Conservation (phyloP, 345 rosid genomes). For the Xanthoceras sorbifolium region DNA sequence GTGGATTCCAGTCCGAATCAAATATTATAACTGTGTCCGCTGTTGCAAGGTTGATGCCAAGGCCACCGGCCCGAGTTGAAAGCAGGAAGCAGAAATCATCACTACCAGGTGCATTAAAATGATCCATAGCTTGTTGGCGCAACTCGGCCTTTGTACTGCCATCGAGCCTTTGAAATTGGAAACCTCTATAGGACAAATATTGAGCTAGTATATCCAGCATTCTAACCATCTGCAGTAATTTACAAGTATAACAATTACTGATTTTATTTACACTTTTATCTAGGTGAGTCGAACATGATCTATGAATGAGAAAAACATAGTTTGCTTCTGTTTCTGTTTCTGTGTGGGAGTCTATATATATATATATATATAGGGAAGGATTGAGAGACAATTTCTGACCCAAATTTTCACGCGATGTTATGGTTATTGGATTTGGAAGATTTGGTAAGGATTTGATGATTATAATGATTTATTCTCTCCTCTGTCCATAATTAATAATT, state of each 20-base stretch:
- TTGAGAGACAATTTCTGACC: too few relatives aligned
- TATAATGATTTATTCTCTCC: too few relatives aligned
- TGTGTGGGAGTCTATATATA: too few relatives aligned
- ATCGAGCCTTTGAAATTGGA: slow-evolving; percentile 98
- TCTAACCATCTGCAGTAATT: slow-evolving; percentile 85
- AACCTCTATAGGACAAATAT: slow-evolving; percentile 90
- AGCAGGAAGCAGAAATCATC: slow-evolving; percentile 99
- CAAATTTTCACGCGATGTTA: too few relatives aligned
- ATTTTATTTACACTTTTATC: background rate
- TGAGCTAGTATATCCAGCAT: slow-evolving; percentile 96
- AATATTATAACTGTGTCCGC: slow-evolving; percentile 98
- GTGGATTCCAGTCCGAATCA: slow-evolving; percentile 99
- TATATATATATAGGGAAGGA: background rate
- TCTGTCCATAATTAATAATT: too few relatives aligned
- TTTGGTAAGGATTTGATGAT: too few relatives aligned
- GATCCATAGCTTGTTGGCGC: slow-evolving; percentile 99
- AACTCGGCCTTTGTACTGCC: slow-evolving; percentile 99
- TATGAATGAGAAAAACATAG: background rate
- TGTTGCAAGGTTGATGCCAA: slow-evolving; percentile 97
- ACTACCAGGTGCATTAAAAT: slow-evolving; percentile 97
- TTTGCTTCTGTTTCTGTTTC: background rate
- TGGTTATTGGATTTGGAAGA: too few relatives aligned
- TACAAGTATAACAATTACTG: slow-evolving; percentile 2
- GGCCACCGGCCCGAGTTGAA: slow-evolving; percentile 99
- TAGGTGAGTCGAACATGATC: background rate